These are phyloP conservation scores for Phaeotremella skinneri DNA, from an alignment of 768 basidiomycete species.

Conservation along the genomic window DNA sequence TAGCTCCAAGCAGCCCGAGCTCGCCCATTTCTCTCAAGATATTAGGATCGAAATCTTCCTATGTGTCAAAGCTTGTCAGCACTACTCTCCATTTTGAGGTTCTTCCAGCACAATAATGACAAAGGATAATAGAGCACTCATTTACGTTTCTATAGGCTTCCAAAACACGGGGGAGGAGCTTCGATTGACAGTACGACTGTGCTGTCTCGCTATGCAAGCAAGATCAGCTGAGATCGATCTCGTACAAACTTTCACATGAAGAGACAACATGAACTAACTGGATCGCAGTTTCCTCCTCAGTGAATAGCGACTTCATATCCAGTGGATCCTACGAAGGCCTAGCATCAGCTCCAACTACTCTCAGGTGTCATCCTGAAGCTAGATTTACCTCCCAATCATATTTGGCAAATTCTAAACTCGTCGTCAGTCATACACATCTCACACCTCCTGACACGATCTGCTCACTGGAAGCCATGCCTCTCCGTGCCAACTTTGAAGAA, in stretches of 20 bases:
- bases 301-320: conserved; percentile 71
- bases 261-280: conserved; percentile 57
- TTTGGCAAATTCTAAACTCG: conserved; percentile 44
- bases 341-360: background rate
- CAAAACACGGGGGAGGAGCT: conserved; percentile 80
- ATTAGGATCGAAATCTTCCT: conserved; percentile 68
- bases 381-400: conserved; percentile 52
- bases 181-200: conserved; percentile 60
- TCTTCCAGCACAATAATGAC: background rate
- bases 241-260: background rate
- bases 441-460: background rate
- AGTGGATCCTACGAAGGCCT: conserved; percentile 68
- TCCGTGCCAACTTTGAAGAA: background rate
- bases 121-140: conserved; percentile 36
- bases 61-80: background rate
- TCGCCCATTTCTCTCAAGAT: conserved; percentile 89
- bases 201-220: conserved; percentile 64
- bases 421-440: conserved; percentile 1
- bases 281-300: conserved; percentile 85
- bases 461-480: conserved; percentile 19
- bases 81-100: background rate
- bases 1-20: conserved; percentile 84
- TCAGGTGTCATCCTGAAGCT: background rate
- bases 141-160: conserved; percentile 86
- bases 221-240: conserved; percentile 2